Conservation (phyloP, 306 rosid genomes). For the Vicia sativa region DNA sequence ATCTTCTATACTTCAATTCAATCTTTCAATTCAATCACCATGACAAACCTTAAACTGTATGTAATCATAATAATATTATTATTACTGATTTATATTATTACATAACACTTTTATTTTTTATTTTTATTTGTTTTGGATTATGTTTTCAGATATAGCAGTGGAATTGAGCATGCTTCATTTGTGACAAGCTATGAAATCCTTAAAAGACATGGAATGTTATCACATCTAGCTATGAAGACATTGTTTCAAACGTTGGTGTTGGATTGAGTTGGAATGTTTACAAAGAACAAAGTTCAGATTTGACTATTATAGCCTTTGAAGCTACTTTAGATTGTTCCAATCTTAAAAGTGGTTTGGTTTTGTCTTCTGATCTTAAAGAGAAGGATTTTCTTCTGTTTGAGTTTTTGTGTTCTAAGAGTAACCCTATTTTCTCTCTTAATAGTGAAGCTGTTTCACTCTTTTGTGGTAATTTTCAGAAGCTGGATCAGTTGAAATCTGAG, state of each 20-base stretch:
- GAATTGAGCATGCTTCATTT: constrained; percentile 46
- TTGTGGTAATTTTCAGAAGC: background rate
- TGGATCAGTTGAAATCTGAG: constrained; percentile 39
- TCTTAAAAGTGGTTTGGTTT: constrained; percentile 25
- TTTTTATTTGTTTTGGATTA: background rate
- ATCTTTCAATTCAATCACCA: no score
- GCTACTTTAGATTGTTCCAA: constrained; percentile 4
- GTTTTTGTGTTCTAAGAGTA: constrained; percentile 39
- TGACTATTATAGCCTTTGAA: constrained; percentile 49
- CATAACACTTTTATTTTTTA: background rate
- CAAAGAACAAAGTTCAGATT: background rate
- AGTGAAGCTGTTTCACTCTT: constrained; percentile 40
- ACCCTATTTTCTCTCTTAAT: constrained; percentile 38
- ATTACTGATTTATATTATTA: background rate
- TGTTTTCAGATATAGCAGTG: constrained; percentile 58
- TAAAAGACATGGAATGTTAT: constrained; percentile 41
- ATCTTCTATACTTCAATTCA: background rate
- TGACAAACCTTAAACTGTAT: background rate
- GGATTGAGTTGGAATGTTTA: constrained; percentile 15
- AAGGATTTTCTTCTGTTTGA: constrained; percentile 30
- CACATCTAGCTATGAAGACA: background rate
- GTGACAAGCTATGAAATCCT: constrained; percentile 42
- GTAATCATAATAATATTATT: background rate
- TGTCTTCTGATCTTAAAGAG: constrained; percentile 34
- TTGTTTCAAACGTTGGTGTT: background rate